A percentile compares a stretch with the other conserved stretches of the same genome.
Evolutionary conservation across 2,329 filamentous ascomycete species (phyloP).

Genomic region (Aspergillus glaucus): DNA sequence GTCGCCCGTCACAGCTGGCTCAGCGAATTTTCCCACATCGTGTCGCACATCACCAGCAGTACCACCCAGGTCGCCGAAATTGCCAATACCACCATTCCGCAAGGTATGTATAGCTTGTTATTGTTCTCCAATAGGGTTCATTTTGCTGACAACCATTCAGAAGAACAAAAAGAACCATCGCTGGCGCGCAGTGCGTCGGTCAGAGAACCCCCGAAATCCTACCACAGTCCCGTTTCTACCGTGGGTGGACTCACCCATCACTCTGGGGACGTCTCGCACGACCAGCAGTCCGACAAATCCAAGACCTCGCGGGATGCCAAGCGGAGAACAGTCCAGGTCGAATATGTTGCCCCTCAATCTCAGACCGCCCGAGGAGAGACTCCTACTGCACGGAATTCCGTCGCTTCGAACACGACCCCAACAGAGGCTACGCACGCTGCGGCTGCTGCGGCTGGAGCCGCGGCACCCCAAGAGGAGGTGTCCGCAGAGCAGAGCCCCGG

Average conservation of each 20-base stretch:
- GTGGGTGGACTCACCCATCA: conserved; percentile 62
- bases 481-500: conserved; percentile 4
- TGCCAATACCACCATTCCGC: conserved; percentile 65
- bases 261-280: conserved; percentile 65
- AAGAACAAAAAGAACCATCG: conserved; percentile 51
- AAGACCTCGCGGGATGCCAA: conserved; percentile 74
- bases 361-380: conserved; percentile 68
- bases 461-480: conserved; percentile 2
- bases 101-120: conserved; percentile 40
- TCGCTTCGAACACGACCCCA: conserved; percentile 12
- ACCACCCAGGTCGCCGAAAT: conserved; percentile 84
- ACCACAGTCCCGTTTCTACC: conserved; percentile 42
- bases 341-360: conserved; percentile 89
- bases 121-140: neutral
- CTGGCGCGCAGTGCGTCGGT: conserved; percentile 88
- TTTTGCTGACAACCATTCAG: conserved; percentile 30
- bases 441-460: conserved; percentile 4
- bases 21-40: conserved; percentile 92
- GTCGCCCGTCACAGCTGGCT: conserved; percentile 97
- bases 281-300: conserved; percentile 57
- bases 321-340: conserved; percentile 89
- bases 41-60: conserved; percentile 93
- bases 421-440: conserved; percentile 42
- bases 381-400: conserved; percentile 6
- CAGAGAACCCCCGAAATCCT: conserved; percentile 70